phyloP scores from a whole-genome alignment of 768 basidiomycete species.

The Kwoniella sp. region DNA sequence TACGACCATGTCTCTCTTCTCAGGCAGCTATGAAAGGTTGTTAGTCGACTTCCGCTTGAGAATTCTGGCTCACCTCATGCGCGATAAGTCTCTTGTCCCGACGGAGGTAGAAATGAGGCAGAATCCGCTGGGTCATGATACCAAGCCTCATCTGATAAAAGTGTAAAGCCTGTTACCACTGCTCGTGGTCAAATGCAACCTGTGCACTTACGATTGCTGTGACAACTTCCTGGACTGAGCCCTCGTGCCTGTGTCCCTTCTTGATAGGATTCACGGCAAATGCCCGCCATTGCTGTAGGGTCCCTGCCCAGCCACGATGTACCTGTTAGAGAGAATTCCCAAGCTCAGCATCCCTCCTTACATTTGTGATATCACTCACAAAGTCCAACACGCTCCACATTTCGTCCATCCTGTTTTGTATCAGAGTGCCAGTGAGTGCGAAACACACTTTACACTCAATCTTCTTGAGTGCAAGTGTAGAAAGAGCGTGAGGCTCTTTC shows the following conservation, averaged over 20 bases:
- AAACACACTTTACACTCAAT: constrained; percentile 73
- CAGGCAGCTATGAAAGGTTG: constrained; percentile 66
- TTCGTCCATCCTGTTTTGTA: constrained; percentile 88
- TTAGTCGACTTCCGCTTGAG: neutral
- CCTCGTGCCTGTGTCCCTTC: constrained; percentile 50
- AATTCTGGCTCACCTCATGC: constrained; percentile 37
- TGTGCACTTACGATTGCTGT: constrained; percentile 45
- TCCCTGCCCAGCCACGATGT: constrained; percentile 73
- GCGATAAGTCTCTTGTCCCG: constrained; percentile 58
- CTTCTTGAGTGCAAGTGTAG: constrained; percentile 69
- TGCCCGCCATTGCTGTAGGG: constrained; percentile 72
- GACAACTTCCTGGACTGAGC: constrained; percentile 40
- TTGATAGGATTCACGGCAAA: constrained; percentile 61
- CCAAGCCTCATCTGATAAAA: constrained; percentile 39
- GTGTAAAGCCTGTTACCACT: neutral
- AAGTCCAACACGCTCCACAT: constrained; percentile 91
- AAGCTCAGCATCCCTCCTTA: neutral
- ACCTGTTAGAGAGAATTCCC: constrained; percentile 17
- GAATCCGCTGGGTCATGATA: constrained; percentile 66
- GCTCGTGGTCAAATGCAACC: too few species aligned
- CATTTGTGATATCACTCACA: constrained; percentile 60
- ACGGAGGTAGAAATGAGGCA: constrained; percentile 82
- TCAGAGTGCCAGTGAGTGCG: constrained; percentile 79
- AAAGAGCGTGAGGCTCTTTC: constrained; percentile 74
- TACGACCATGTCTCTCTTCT: constrained; percentile 86